phyloP scores from a whole-genome alignment of 768 basidiomycete genomes.

The Mycena sanguinolenta region DNA sequence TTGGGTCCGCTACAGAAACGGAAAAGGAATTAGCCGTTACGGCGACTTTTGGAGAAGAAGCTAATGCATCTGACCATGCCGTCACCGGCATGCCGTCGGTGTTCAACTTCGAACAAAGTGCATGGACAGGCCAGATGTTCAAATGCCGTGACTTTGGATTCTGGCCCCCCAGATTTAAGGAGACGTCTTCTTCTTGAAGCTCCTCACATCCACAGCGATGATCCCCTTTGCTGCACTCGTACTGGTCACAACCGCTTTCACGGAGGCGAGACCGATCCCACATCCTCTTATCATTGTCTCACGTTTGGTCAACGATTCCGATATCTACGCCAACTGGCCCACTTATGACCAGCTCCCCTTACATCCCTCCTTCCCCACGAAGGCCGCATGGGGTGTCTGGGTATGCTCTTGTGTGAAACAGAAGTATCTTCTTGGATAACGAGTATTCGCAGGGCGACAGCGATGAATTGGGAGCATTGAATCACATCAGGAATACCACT shows the following conservation, averaged over 20 bases:
- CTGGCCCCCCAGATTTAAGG: too few relatives aligned
- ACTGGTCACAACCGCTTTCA: not conserved
- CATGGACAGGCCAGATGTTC: too few relatives aligned
- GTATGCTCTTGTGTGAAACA: constrained; percentile 12
- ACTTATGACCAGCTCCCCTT: constrained; percentile 32
- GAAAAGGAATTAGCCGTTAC: too few relatives aligned
- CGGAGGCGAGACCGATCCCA: not conserved
- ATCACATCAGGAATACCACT: constrained; percentile 29
- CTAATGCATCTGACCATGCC: too few relatives aligned
- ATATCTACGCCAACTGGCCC: constrained; percentile 32
- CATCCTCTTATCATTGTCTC: constrained; percentile 2
- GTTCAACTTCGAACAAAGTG: too few relatives aligned
- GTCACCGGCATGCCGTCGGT: too few relatives aligned
- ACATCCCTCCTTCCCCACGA: constrained; percentile 31
- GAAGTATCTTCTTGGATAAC: not conserved
- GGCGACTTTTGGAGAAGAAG: too few relatives aligned
- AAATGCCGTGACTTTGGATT: too few relatives aligned
- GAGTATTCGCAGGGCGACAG: constrained; percentile 6
- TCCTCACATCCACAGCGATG: too few relatives aligned
- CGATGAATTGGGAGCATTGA: constrained; percentile 31
- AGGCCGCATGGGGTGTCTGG: constrained; percentile 35
- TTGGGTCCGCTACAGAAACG: too few relatives aligned
- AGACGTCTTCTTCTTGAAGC: too few relatives aligned
- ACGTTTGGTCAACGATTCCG: constrained; percentile 1
- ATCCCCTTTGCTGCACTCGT: too few relatives aligned